Evolutionary conservation across 331 rosid genomes (phyloP).

Genomic region (Stylosanthes scabra): DNA sequence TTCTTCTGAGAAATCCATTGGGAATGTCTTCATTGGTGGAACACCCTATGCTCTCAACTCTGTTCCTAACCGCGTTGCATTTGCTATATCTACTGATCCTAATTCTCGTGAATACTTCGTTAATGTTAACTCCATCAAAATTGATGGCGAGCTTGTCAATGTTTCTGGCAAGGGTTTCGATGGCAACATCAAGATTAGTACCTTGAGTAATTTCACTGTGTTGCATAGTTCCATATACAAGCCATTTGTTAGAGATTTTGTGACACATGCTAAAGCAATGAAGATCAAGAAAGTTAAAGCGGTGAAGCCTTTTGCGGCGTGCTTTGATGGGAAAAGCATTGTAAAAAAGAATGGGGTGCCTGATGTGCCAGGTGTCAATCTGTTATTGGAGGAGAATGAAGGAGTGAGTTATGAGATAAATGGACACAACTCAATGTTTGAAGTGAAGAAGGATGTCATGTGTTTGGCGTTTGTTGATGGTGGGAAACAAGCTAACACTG

Average conservation of each 20-base stretch:
- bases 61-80: neutral
- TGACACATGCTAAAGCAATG: slow-evolving; percentile 29
- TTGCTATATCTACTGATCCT: neutral
- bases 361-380: slow-evolving; percentile 25
- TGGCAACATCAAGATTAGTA: slow-evolving; percentile 37
- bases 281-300: slow-evolving; percentile 23
- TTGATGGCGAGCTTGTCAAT: slow-evolving; percentile 18
- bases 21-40: slow-evolving; percentile 30
- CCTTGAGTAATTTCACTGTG: slow-evolving; percentile 2
- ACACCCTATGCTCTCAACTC: neutral
- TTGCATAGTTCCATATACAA: slow-evolving; percentile 32
- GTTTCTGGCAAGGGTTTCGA: neutral
- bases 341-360: neutral
- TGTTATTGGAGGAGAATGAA: neutral
- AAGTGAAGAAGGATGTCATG: neutral
- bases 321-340: slow-evolving; percentile 29
- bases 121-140: slow-evolving; percentile 21
- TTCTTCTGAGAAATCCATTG: neutral
- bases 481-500: neutral
- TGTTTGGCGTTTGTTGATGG: slow-evolving; percentile 41
- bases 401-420: neutral
- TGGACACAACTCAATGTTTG: slow-evolving; percentile 29
- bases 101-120: slow-evolving; percentile 31
- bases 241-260: slow-evolving; percentile 31
- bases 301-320: slow-evolving; percentile 26